These are phyloP conservation scores for Phytophthora palmivora DNA, from an alignment of 352 stramenopile genomes.

Conservation along the genomic window DNA sequence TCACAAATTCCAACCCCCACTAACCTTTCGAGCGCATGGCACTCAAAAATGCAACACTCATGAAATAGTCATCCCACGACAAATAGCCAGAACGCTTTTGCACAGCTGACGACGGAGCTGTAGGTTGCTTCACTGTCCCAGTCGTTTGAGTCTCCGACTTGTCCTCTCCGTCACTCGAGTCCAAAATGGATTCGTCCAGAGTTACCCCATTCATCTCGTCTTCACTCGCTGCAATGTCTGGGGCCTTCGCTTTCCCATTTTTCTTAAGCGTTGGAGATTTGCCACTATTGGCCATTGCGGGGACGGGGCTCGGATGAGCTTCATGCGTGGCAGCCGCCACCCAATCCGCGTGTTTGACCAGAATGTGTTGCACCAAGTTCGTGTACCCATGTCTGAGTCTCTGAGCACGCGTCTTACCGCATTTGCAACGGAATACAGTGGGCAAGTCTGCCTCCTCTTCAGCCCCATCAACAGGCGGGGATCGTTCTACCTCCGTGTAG, in stretches of 20 bases:
- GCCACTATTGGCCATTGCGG: conserved; percentile 23
- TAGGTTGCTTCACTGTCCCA: conserved; percentile 1
- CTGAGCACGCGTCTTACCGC: conserved; percentile 64
- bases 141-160: background rate
- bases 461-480: background rate
- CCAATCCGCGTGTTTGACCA: conserved; percentile 74
- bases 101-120: background rate
- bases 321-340: conserved; percentile 36
- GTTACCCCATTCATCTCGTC: conserved; percentile 1
- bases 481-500: conserved; percentile 42
- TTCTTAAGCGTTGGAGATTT: conserved; percentile 19
- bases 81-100: conserved; percentile 92
- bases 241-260: conserved; percentile 15
- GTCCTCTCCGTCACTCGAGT: conserved; percentile 8
- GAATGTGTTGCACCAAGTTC: conserved; percentile 72
- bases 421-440: conserved; percentile 64
- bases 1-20: conserved; percentile 5
- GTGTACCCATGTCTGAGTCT: conserved; percentile 62
- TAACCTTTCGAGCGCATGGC: conserved; percentile 98
- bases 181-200: background rate
- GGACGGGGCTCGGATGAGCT: conserved; percentile 22
- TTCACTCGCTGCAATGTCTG: background rate
- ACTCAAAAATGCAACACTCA: conserved; percentile 98
- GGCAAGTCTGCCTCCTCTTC: conserved; percentile 14
- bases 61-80: conserved; percentile 99